These are phyloP conservation scores for Sugiyamaella chiloensis DNA, from an alignment of 805 yeast species.

Conservation along the genomic window DNA sequence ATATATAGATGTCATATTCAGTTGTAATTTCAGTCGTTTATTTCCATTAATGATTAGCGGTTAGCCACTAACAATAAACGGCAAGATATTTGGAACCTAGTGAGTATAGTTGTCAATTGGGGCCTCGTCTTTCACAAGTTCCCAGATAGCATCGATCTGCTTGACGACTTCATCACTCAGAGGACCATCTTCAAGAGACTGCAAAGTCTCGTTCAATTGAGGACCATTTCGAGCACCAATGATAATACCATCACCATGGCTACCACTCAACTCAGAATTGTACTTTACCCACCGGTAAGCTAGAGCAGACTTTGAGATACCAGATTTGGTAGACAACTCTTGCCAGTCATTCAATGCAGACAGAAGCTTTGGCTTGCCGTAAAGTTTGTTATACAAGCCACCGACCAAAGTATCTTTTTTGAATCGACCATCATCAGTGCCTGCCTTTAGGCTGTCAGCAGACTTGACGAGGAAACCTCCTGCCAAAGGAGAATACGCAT, in stretches of 20 bases:
- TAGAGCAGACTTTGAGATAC: conserved; percentile 20
- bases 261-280: conserved; percentile 20
- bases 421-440: conserved; percentile 22
- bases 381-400: conserved; percentile 20
- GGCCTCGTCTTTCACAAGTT: conserved; percentile 22
- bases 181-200: conserved; percentile 26
- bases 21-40: too few relatives aligned
- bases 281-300: conserved; percentile 29
- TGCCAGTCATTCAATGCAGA: conserved; percentile 24
- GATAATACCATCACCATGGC: conserved; percentile 26
- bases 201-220: conserved; percentile 24
- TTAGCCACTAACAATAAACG: too few relatives aligned
- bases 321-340: conserved; percentile 20
- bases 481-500: conserved; percentile 29
- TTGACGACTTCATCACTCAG: conserved; percentile 23
- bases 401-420: conserved; percentile 16
- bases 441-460: conserved; percentile 15
- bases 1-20: too few relatives aligned
- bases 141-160: conserved; percentile 28
- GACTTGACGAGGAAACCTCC: conserved; percentile 28
- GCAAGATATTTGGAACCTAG: too few relatives aligned
- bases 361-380: conserved; percentile 23
- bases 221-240: conserved; percentile 23
- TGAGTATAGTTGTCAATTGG: conserved; percentile 24
- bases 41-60: too few relatives aligned